These are phyloP conservation scores for Exophiala xenobiotica DNA, from an alignment of 2,329 filamentous ascomycete species.

Conservation along the genomic window DNA sequence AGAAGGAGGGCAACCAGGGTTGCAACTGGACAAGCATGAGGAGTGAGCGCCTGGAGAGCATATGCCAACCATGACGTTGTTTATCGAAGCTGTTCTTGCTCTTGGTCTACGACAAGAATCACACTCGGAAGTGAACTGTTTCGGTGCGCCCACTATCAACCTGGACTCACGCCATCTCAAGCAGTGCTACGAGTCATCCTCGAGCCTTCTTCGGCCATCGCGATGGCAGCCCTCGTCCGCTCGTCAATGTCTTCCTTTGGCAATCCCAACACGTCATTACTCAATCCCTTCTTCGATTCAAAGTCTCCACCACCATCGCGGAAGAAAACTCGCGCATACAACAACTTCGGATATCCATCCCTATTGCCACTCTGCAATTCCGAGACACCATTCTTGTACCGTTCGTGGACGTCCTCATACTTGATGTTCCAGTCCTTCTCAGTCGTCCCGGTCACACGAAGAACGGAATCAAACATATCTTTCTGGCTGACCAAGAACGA, in stretches of 20 bases:
- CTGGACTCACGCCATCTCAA: too few relatives aligned
- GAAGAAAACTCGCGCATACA: slow-evolving; percentile 60
- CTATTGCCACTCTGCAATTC: slow-evolving; percentile 40
- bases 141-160: too few relatives aligned
- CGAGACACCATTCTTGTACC: slow-evolving; percentile 50
- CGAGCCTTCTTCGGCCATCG: slow-evolving; percentile 6
- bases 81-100: too few relatives aligned
- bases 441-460: slow-evolving; percentile 57
- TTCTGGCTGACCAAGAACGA: slow-evolving; percentile 61
- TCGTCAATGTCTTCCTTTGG: slow-evolving; percentile 32
- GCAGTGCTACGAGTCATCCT: too few relatives aligned
- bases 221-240: slow-evolving; percentile 41
- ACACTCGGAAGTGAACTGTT: too few relatives aligned
- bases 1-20: not conserved
- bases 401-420: slow-evolving; percentile 47
- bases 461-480: slow-evolving; percentile 64
- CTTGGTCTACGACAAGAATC: too few relatives aligned
- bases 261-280: slow-evolving; percentile 29
- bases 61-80: too few relatives aligned
- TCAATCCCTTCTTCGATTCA: slow-evolving; percentile 12
- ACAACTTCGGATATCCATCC: slow-evolving; percentile 47
- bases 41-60: too few relatives aligned
- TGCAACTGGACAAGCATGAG: not conserved
- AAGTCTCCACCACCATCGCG: slow-evolving; percentile 41
- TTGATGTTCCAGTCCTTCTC: slow-evolving; percentile 62